Base-by-base conservation (phyloP, 225 moss, liverwort and hornwort species). In the Neckera pumila region DNA sequence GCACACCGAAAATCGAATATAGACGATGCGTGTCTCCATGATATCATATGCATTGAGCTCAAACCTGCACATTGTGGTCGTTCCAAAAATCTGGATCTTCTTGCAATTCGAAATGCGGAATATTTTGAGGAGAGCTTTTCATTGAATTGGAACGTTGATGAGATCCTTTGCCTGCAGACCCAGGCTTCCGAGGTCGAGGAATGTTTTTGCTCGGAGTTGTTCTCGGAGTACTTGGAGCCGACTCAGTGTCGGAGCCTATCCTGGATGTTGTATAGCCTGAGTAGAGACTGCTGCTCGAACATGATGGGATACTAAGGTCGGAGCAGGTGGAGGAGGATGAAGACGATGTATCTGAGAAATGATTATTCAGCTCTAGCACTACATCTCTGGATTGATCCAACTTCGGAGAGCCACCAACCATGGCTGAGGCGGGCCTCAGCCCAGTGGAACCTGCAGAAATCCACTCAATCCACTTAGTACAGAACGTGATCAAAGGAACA, bases 11-110 rank as follows among this genome's bases (percentile, higher is more conserved):
- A 79, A 54, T 81, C 57, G 40, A 33, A 47, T 28, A 31, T 19
- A 75, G 36, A 58, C 28, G 10, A 57, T 70, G 45, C 9, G 10
- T 76, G 53, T 47, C 4, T 43, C 16, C 53, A 34, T 40, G 38
- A 47, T n/a, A 42, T 22, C 36, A 36, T n/a, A 45, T 26, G 83
- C 80, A 57, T 25, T 77, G 83, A 69, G 80, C 22, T 45, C 89
- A 66, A 33, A 95, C 95, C 95, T 95, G 95, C 64, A 95, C 93
- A 87, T 93, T 95, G 84, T 95, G 95, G 28, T 93, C 91, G 40
- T 91, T 95, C 95, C 95, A 95, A 60, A 95, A 93, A 8, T 92
- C 91, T 27, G 93, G 92, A 86, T 93, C 92, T 85, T 95, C 95
- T 78, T 95, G 93, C 43, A 95, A 87, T 85, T 95, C 95, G 78